These are phyloP conservation scores for Phytopythium montanum DNA, from an alignment of 352 stramenopile species.

Conservation along the genomic window DNA sequence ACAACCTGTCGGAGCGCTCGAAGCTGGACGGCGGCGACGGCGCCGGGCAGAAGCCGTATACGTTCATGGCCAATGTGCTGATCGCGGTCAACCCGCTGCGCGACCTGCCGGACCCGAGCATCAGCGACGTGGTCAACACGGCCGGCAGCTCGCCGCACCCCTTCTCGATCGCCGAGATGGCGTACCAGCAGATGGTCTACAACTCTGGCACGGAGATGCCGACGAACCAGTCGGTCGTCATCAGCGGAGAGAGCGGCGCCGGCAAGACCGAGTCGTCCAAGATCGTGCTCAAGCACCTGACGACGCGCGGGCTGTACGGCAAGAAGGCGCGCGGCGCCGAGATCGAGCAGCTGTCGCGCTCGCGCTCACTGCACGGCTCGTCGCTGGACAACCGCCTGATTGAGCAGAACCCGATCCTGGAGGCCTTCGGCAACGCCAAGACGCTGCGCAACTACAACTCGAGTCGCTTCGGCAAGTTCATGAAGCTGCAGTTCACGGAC, in stretches of 20 bases:
- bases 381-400: slow-evolving; percentile 84
- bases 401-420: slow-evolving; percentile 92
- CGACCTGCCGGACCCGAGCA: slow-evolving; percentile 68
- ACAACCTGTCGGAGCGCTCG: slow-evolving; percentile 93
- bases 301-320: slow-evolving; percentile 80
- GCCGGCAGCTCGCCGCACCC: slow-evolving; percentile 73
- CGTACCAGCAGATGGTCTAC: slow-evolving; percentile 91
- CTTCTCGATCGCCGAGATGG: slow-evolving; percentile 88
- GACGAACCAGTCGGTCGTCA: slow-evolving; percentile 87
- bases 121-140: slow-evolving; percentile 77
- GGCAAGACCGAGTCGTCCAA: slow-evolving; percentile 90
- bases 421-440: slow-evolving; percentile 95
- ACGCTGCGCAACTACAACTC: slow-evolving; percentile 95
- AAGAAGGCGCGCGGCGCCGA: slow-evolving; percentile 76
- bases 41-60: slow-evolving; percentile 81
- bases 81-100: slow-evolving; percentile 91
- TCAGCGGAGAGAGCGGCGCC: slow-evolving; percentile 84
- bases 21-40: slow-evolving; percentile 73
- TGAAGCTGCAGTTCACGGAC: slow-evolving; percentile 93
- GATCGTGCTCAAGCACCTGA: slow-evolving; percentile 88
- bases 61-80: slow-evolving; percentile 93
- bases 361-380: slow-evolving; percentile 47
- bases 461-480: slow-evolving; percentile 94
- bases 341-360: slow-evolving; percentile 53
- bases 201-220: slow-evolving; percentile 81